These are phyloP conservation scores for Moricandia moricandioides DNA, from an alignment of 345 rosid genomes.

Conservation along the genomic window DNA sequence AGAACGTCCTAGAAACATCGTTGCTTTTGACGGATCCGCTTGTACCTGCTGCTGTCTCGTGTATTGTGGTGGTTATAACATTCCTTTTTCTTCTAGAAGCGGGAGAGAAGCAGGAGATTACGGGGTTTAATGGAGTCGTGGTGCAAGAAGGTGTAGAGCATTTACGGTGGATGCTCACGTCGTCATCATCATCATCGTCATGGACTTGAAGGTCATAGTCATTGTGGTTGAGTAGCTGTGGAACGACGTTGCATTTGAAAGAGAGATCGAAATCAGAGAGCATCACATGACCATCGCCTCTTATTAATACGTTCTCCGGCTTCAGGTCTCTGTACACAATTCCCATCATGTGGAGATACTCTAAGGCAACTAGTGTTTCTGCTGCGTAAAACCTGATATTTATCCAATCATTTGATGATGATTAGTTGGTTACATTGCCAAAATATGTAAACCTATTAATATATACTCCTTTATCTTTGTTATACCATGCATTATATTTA, in stretches of 20 bases:
- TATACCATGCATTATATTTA: background rate
- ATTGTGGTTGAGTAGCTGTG: constrained; percentile 47
- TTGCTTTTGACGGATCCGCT: background rate
- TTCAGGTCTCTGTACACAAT: constrained; percentile 69
- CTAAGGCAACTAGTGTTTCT: constrained; percentile 60
- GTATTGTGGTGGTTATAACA: constrained; percentile 49
- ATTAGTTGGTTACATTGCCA: background rate
- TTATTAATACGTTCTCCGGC: constrained; percentile 67
- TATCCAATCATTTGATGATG: background rate
- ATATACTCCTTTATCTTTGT: background rate
- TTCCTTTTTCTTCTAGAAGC: constrained; percentile 38
- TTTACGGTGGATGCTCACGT: constrained; percentile 16
- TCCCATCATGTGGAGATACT: constrained; percentile 84
- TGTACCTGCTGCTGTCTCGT: constrained; percentile 37
- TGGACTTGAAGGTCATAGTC: background rate
- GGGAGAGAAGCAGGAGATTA: constrained; percentile 62
- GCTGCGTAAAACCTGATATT: constrained; percentile 67
- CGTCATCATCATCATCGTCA: constrained; percentile 6
- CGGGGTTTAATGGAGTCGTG: constrained; percentile 59
- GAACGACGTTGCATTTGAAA: constrained; percentile 86
- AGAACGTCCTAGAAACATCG: constrained; percentile 22
- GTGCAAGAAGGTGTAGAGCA: constrained; percentile 63
- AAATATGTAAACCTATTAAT: background rate
- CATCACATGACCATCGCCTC: constrained; percentile 77
- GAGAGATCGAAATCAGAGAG: constrained; percentile 79